Percentiles rank a stretch among this genome's conserved stretches.
These are phyloP conservation scores for Colletotrichum shisoi DNA, from an alignment of 2,329 filamentous ascomycete genomes.

Conservation along the genomic window DNA sequence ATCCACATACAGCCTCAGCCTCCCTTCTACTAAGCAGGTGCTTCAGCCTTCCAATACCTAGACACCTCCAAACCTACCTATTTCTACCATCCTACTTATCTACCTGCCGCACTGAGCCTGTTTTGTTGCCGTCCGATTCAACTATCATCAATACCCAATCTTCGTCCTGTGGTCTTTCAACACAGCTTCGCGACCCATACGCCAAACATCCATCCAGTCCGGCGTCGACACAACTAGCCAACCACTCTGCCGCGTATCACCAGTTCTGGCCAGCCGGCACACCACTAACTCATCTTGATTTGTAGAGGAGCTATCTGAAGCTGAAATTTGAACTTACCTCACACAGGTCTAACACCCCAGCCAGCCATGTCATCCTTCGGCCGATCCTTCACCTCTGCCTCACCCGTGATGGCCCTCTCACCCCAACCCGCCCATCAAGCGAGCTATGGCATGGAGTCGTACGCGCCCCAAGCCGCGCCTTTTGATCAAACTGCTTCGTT, in stretches of 20 bases:
- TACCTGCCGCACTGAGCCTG: neutral
- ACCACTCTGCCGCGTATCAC: neutral
- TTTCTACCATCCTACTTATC: neutral
- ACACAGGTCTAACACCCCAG: constrained; percentile 43
- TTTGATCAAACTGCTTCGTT: constrained; percentile 53
- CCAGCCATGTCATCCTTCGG: constrained; percentile 55
- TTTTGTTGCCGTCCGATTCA: neutral
- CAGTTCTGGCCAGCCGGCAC: neutral
- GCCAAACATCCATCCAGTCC: neutral
- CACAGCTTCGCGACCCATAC: neutral
- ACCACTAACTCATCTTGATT: constrained; percentile 27
- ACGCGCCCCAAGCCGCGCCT: constrained; percentile 46
- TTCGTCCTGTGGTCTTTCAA: neutral
- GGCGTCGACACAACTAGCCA: neutral
- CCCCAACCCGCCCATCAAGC: constrained; percentile 49
- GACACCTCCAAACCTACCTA: neutral
- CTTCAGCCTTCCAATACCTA: neutral
- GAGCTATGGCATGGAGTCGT: constrained; percentile 49
- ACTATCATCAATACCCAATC: neutral
- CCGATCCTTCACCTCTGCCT: constrained; percentile 53
- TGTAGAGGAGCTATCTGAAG: constrained; percentile 41
- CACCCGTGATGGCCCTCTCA: constrained; percentile 55
- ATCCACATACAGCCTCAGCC: neutral
- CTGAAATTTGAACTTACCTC: constrained; percentile 44
- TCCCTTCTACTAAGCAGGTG: neutral